Base-by-base conservation (phyloP, 805 yeast species). In the Zygosaccharomyces bailii region DNA sequence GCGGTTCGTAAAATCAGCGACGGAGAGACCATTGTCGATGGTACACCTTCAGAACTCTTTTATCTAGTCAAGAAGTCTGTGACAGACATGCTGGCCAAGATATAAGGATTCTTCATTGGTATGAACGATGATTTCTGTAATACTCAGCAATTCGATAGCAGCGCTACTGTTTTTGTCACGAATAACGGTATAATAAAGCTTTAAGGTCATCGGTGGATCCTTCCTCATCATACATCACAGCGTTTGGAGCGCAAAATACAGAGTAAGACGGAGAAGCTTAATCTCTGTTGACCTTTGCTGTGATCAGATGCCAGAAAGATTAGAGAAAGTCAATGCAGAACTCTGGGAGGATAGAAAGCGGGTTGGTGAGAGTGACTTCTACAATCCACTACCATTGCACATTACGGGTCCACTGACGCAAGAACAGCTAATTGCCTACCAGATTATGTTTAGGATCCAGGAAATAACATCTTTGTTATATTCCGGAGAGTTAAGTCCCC, bases 11-110 rank as follows among this genome's bases (percentile, higher is more conserved):
- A 91, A 60, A 72, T 85, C 2, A 82, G 76, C 34, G 88, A 87
- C 38, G 95, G 96, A 34, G 84, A 84, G 56, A 75, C 91, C n/a
- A 69, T 84, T 4, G 81, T 93, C 10, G 96, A 91, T 54, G 98
- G 99, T 1, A 74, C 75, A 5, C 78, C 85, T 2, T 80, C 89
- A 4, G 75, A 75, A 2, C 74, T 86, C 39, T 91, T 86, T 65
- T 89, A 89, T 64, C 75, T 80, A 46, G 89, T 89, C 6, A 80
- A 88, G 60, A 76, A 76, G 25, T 71, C 83, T 40, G 84, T 89
- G 13, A 74, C 85, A 47, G 78, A 73, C 32, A 81, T 84, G 87
- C 66, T 86, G 50, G 93, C 93, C 1, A 82, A 80, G 60, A 82
- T 85, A 21, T 84, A 27, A 16, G 14, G 6, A 3, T 8, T 10